These are phyloP conservation scores for Fusarium phyllophilum DNA, from an alignment of 2,329 filamentous ascomycete species.

Conservation along the genomic window DNA sequence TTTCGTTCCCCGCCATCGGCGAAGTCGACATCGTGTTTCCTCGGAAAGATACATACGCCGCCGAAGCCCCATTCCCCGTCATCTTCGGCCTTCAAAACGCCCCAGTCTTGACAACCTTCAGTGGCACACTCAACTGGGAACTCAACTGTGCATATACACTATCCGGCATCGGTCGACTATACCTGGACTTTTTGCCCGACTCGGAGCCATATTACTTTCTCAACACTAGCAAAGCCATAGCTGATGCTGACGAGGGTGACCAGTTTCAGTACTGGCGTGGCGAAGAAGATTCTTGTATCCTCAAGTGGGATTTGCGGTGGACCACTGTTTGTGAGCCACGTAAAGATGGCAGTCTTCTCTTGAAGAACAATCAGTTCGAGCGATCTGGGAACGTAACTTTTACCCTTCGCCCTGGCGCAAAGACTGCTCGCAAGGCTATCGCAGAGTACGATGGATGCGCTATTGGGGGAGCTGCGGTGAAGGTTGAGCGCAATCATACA, in stretches of 20 bases:
- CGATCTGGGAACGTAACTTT: conserved; percentile 11
- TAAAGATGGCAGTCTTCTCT: conserved; percentile 5
- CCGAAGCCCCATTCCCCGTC: conserved; percentile 23
- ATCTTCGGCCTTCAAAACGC: conserved; percentile 32
- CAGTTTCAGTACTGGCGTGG: conserved; percentile 23
- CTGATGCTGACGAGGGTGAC: conserved; percentile 15
- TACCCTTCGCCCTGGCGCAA: conserved; percentile 8
- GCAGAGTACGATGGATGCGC: conserved; percentile 15
- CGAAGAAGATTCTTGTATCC: conserved; percentile 15
- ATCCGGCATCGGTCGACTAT: conserved; percentile 11
- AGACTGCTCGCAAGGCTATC: conserved; percentile 6
- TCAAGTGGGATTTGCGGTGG: conserved; percentile 21
- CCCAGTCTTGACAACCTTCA: conserved; percentile 19
- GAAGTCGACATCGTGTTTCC: conserved; percentile 30
- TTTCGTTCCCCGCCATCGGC: conserved; percentile 21
- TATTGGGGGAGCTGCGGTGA: conserved; percentile 11
- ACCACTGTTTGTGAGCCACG: conserved; percentile 16
- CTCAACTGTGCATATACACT: conserved; percentile 14
- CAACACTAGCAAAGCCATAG: conserved; percentile 15
- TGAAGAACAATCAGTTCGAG: conserved; percentile 24
- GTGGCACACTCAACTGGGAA: conserved; percentile 17
- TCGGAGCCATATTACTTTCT: conserved; percentile 20
- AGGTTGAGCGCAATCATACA: conserved; percentile 17
- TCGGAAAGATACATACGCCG: conserved; percentile 23
- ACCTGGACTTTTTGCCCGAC: conserved; percentile 13